Evolutionary conservation across 164 flowering plant species (phyloP).

Genomic region (Nelumbo lutea): DNA sequence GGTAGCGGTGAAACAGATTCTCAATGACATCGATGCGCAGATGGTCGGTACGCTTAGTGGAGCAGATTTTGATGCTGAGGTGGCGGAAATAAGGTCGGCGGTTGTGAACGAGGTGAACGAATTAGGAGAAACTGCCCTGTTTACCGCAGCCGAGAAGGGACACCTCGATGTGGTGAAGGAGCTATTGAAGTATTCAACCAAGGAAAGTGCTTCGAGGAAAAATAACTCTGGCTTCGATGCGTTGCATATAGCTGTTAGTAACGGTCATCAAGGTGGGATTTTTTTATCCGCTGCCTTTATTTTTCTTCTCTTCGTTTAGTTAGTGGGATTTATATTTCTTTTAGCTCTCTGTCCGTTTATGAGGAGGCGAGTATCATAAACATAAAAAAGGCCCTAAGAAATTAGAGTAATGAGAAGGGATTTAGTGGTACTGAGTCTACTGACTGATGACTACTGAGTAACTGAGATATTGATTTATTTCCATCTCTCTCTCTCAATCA

Average conservation of each 20-base stretch:
- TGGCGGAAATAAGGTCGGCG: slow-evolving; percentile 46
- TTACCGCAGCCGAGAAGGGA: slow-evolving; percentile 46
- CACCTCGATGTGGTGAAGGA: slow-evolving; percentile 37
- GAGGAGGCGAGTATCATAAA: no score
- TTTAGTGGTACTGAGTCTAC: no score
- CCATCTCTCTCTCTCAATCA: no score
- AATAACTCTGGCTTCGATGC: slow-evolving; percentile 58
- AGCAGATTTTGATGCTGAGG: slow-evolving; percentile 71
- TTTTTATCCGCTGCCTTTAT: not conserved
- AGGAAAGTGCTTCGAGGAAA: slow-evolving; percentile 43
- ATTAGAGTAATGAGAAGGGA: no score
- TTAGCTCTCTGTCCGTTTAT: not conserved
- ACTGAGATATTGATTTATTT: no score
- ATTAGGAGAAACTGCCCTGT: slow-evolving; percentile 45
- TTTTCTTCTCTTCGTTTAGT: not conserved
- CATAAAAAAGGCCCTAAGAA: no score
- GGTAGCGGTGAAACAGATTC: slow-evolving; percentile 51
- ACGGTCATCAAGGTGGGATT: slow-evolving; percentile 57
- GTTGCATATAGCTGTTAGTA: slow-evolving; percentile 62
- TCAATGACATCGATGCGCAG: slow-evolving; percentile 59
- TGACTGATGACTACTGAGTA: no score
- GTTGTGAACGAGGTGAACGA: slow-evolving; percentile 56
- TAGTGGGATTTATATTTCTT: not conserved
- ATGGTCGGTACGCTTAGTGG: slow-evolving; percentile 52
- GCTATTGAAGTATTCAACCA: slow-evolving; percentile 37